Base-by-base conservation (phyloP, 1,284 basidiomycete genomes). In the Cryptococcus amylolentus region DNA sequence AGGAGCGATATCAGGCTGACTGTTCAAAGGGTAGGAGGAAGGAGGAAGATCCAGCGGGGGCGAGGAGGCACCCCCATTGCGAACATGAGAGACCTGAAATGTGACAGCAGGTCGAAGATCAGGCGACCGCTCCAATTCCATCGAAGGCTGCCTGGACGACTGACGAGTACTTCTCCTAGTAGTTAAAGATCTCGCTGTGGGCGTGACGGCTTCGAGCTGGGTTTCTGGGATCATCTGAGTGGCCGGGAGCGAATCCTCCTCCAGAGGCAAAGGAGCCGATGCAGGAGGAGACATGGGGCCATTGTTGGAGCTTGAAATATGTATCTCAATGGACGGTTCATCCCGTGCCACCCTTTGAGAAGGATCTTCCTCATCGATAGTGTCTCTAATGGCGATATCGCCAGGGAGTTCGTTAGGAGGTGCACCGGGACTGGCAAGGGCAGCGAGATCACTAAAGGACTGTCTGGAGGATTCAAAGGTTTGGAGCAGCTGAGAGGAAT, bases 361-460 rank as follows among this genome's bases (percentile, higher is more conserved):
- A 16, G 41, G 41, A 1, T 54, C 63, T 9, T 64, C 66, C 38
- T 68, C 66, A 6, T 56, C 55, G 27, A 65, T 65, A 3, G 60
- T 61, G 28, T 62, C 57, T 28, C 55, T 45, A 20, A 67, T 39
- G 10, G 63, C 57, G 27, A 60, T 54, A 18, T 59, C 58, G 2
- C 63, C 63, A 7, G 55, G 55, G 37, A 64, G 56, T 7, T 57
- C 49, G 7, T 42, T 51, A 12, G 54, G 26, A 3, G 48, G 31
- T 4, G 55, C 52, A 31, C 47, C 47, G 5, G 63, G 59, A 18
- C 56, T 56, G 12, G 52, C 39, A 18, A 52, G 38, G 13, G 43
- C 54, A 1, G 52, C 63, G 28, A 64, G 37, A 26, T 58, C 54
- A 26, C 44, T 49, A 40, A 62, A 62, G 13, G 60, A 60, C 20